Base-by-base conservation (phyloP, 805 yeast species). In the Candida ponderosae region DNA sequence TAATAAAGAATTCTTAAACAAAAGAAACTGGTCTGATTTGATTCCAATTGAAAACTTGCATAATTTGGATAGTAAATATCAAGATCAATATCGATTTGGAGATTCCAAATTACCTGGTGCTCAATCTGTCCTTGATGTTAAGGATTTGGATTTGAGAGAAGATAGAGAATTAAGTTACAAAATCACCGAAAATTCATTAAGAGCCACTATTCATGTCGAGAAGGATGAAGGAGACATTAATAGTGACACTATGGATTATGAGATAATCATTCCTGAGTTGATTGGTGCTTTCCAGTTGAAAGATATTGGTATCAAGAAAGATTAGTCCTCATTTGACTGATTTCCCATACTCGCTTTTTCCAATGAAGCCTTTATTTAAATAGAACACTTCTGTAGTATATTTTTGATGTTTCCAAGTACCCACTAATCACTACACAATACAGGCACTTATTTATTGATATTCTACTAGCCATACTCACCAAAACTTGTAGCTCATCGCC, bases 151-250 rank as follows among this genome's bases (percentile, higher is more conserved):
- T 5, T 40, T 45, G 4, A 44, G 48, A 11, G 57, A 54, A 28
- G 62, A 63, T 16, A 49, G 56, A 16, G 59, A 64, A 39, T 54
- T 67, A 29, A 62, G 68, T 30, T 82, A 82, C 47, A 82, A 81
- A 6, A 60, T 78, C 6, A 68, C 70, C 13, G 59, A 60, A 7
- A 73, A 74, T 33, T 70, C 86, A 7, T 56, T 88, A 32, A 76
- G 81, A 4, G 75, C 86, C 4, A 76, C 85, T 1, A 59, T 88
- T 28, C 87, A 81, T 47, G 81, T 86, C 31, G 96, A 88, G 54
- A 68, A 67, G 35, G 79, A 84, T 42, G 65, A 66, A 13, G 47
- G 44, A 3, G 67, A 74, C 40, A 43, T 61, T 1, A 55, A 63
- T 4, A 75, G 83, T 21, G 58, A 66, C 21, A 79, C 90, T 1